These are phyloP conservation scores for Westerdykella sp. DNA, from an alignment of 2,329 filamentous ascomycete species.

Conservation along the genomic window DNA sequence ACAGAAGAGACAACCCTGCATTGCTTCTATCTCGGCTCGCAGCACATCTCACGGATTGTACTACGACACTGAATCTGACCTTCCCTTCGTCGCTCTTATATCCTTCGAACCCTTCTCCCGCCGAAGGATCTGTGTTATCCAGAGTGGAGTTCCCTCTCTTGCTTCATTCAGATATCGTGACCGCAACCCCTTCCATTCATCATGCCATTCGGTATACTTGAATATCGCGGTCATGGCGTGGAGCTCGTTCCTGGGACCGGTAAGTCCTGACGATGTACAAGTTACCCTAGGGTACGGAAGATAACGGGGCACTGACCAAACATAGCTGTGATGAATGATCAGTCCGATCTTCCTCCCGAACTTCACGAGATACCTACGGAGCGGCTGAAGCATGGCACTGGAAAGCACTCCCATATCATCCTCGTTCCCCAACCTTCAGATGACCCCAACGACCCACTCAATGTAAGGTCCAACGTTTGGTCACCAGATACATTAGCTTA, in stretches of 20 bases:
- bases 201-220: constrained; percentile 48
- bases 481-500: background rate
- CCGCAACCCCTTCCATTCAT: background rate
- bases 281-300: too few relatives aligned
- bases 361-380: constrained; percentile 41
- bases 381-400: constrained; percentile 27
- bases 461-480: background rate
- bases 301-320: background rate
- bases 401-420: constrained; percentile 34
- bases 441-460: constrained; percentile 45
- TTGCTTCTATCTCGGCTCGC: too few relatives aligned
- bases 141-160: too few relatives aligned
- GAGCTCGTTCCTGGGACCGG: constrained; percentile 47
- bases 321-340: constrained; percentile 43
- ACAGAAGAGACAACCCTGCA: too few relatives aligned
- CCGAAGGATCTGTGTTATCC: too few relatives aligned
- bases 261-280: constrained; percentile 13
- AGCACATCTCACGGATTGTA: too few relatives aligned
- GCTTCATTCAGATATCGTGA: too few relatives aligned
- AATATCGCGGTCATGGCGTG: constrained; percentile 36
- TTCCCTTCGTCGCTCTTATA: too few relatives aligned
- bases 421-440: constrained; percentile 48
- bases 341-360: constrained; percentile 43
- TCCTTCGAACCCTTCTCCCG: too few relatives aligned
- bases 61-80: too few relatives aligned